Base-by-base conservation (phyloP, 495 filamentous ascomycete genomes). In the Geopyxis carbonaria region DNA sequence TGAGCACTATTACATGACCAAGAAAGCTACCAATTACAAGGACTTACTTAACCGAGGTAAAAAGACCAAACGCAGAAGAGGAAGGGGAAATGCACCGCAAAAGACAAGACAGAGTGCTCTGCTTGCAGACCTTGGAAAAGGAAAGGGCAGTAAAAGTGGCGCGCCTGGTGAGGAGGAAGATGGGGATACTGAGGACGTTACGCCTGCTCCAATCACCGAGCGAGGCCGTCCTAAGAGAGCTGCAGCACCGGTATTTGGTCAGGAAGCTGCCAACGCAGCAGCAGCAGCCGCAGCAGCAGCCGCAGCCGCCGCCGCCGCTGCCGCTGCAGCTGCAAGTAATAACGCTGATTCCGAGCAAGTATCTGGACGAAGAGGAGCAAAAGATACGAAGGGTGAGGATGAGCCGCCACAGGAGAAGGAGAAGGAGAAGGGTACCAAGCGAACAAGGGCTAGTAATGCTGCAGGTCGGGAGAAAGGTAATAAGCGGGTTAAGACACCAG, bases 1-100 rank as follows among this genome's bases (percentile, higher is more conserved):
- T 46, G 67, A 83, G 46, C 91, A 95, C 57, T 95, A 97, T 57
- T 97, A 97, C 58, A 70, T 85, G 45, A 93, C 79, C 40, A 97
- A 97, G 59, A 75, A 80, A 50, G 69, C 75, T 42, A 73, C 75
- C 18, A 83, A 82, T 42, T 87, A 93, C 50, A 91, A 93, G 59
- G 78, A 80, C 24, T 80, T 79, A 55, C 61, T 80, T 20, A 86
- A 73, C 59, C 76, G 74, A 42, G 75, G 72, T 20, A 76, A 70
- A 34, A 72, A 69, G 40, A 65, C 73, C 25, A 72, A 67, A 41
- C 70, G 63, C 49, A 64, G 66, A 19, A 60, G 56, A 30, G 64
- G 66, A 25, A 62, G 59, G 14, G 51, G 45, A 22, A 57, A 46
- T 53, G 56, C 48, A 62, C 61, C 34, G 48, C 60, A 37, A 41